Conservation (phyloP, 495 filamentous ascomycete species). For the Aspergillus leporis region DNA sequence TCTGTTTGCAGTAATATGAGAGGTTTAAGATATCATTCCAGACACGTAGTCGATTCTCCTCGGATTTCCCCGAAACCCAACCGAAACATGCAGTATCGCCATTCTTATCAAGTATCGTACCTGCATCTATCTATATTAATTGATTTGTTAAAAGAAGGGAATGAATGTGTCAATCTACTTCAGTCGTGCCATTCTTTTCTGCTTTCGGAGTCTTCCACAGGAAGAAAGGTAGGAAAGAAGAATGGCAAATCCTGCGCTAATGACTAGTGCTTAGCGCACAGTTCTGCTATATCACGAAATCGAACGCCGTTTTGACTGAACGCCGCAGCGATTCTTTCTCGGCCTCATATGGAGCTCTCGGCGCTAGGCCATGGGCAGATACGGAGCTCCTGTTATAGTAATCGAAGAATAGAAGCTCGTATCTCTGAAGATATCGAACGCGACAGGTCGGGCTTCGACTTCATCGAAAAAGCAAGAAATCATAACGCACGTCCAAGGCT, state of each 20-base stretch:
- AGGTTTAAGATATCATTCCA: neutral
- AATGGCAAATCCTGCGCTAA: neutral
- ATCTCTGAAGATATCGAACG: neutral
- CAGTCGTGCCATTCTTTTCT: neutral
- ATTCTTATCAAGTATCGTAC: conserved; percentile 8
- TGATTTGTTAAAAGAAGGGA: neutral
- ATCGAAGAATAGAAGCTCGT: neutral
- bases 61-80: conserved; percentile 1
- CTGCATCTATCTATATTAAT: conserved; percentile 3
- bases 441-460: neutral
- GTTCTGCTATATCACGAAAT: neutral
- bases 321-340: neutral
- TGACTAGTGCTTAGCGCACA: neutral
- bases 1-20: neutral
- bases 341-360: neutral
- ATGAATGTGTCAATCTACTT: neutral
- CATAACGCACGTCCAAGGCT: neutral
- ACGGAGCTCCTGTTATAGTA: neutral
- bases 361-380: neutral
- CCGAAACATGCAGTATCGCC: neutral
- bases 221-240: neutral
- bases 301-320: neutral
- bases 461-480: neutral
- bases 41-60: neutral
- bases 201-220: neutral